Evolutionary conservation across 148 eudicot species (phyloP), one percentile per base, ranked within the genome.

Genomic region (Nepenthes mirabilis): DNA sequence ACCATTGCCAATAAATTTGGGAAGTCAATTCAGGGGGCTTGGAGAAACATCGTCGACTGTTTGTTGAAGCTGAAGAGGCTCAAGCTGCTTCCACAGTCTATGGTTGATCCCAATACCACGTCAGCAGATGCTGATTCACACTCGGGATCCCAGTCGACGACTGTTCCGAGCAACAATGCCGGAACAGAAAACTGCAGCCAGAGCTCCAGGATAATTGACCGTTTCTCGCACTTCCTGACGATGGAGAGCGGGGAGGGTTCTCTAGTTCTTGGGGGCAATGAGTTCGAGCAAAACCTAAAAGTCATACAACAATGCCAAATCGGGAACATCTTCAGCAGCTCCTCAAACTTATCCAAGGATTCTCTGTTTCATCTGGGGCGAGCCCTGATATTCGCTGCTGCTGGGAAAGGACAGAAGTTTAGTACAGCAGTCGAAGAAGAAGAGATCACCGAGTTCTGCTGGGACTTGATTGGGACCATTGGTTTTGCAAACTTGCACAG

Each of bases 391-490:
- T 93, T 72, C 52, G 83, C 95, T 11, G 96, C 96, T 6, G 96
- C 89, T 1, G 99, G 99, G 14, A 93, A 84, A 73, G 99, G 99
- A 14, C 99, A 89, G 52, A 93, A 93, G 66, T 93, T 93, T 45
- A 84, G 87, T 53, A 88, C 99, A 1, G 81, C 95, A 3, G 63
- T 82, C 3, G 99, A 93, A 73, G 99, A 93, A 74, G 96, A 88
- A 65, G 99, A 93, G 58, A 86, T 89, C 0, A 91, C 89, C 3
- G 77, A 74, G 2, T 89, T 93, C 65, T 93, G 99, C 59, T 93
- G 99, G 99, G 96, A 93, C 56, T 71, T 93, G 55, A 45, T 93
- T 12, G 65, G 61, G 5, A 60, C 72, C 1, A 68, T 86, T 33
- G 72, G 77, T 33, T 50, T 67, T 0, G 73, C 82, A 11, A 93